Evolutionary conservation across 768 basidiomycete genomes (phyloP), one percentile per base, ranked within the genome.

Genomic region (Macrolepiota dolichaula): DNA sequence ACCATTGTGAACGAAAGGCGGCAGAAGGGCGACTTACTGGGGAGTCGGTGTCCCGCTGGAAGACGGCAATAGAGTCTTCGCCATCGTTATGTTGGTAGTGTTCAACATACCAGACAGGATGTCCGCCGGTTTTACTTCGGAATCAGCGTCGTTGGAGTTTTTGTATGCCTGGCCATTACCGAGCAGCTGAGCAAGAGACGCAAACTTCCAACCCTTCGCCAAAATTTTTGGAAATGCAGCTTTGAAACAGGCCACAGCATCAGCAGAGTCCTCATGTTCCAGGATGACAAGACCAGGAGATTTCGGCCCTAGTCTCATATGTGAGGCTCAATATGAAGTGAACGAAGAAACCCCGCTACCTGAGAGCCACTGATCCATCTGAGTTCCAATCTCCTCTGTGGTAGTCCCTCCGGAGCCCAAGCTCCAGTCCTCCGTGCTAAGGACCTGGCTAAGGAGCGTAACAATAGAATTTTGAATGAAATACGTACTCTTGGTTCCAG

Each of bases 401-500:
- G 83, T 86, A 0, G 83, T 84, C 51, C 70, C 72, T 0, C 70
- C 70, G 24, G 69, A 62, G 37, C 76, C 75, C 47, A 92, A 73
- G 47, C 81, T 81, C 94, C 93, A 96, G 71, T 96, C 94, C 25
- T 75, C 71, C 13, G 92, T 87, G 69, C 90, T 92, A 67, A 59
- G 59, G 38, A 22, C 27, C 11, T 17, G 24, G 19, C 51, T 51
- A 11, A 50, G 57, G 55, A 29, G n/a, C 40, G 36, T 6, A 54
- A 3, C 9, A 51, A 51, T 13, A 64, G n/a, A 25, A 58, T 27
- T 54, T 11, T 46, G 46, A 46, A 59, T 55, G 52, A n/a, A 12
- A 52, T 37, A 25, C 83, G 56, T 74, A 92, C 90, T 96, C 95
- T 62, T 87, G 83, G 73, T 96, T 95, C 96, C 96, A 98, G 65